A percentile compares a stretch with the other conserved stretches of the same genome.
These are phyloP conservation scores for Spongispora temasekensis DNA, from an alignment of 1,284 basidiomycete genomes.

Conservation along the genomic window DNA sequence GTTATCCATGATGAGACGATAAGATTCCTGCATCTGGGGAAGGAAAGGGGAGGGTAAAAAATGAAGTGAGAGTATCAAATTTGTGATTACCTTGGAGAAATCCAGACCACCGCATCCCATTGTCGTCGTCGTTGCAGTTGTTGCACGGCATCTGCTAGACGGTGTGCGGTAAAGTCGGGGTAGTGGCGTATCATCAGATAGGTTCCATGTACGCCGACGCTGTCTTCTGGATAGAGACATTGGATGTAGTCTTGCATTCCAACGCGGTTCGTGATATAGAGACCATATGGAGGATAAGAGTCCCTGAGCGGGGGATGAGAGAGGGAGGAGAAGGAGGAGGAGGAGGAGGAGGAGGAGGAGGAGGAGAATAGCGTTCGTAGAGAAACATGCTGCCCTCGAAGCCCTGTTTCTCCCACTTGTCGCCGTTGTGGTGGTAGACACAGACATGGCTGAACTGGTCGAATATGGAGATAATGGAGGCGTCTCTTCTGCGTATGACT, in stretches of 20 bases:
- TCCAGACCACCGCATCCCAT: too few species aligned
- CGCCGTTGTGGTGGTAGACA: slow-evolving; percentile 69
- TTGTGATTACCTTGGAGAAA: slow-evolving; percentile 50
- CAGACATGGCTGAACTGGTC: slow-evolving; percentile 87
- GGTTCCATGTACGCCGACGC: slow-evolving; percentile 60
- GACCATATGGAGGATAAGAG: slow-evolving; percentile 79
- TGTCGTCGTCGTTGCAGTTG: too few species aligned
- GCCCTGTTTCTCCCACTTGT: slow-evolving; percentile 82
- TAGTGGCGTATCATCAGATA: slow-evolving; percentile 80
- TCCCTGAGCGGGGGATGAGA: slow-evolving; percentile 41
- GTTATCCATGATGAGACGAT: slow-evolving; percentile 45
- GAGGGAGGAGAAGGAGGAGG: background rate
- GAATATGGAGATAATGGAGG: slow-evolving; percentile 77
- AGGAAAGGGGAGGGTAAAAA: background rate
- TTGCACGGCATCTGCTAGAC: slow-evolving; percentile 43
- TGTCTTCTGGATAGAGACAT: slow-evolving; percentile 77
- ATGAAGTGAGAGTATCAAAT: slow-evolving; percentile 5
- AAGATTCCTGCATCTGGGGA: slow-evolving; percentile 47
- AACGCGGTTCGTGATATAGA: slow-evolving; percentile 86
- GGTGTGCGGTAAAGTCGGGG: slow-evolving; percentile 62
- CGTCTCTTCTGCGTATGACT: slow-evolving; percentile 79
- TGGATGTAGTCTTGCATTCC: slow-evolving; percentile 85
- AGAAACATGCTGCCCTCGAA: slow-evolving; percentile 89
- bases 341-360: background rate
- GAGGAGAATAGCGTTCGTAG: slow-evolving; percentile 65